Percentiles rank a stretch among this genome's conserved stretches.
Evolutionary conservation across 129 eudicot species (phyloP).

Genomic region (Silybum marianum): DNA sequence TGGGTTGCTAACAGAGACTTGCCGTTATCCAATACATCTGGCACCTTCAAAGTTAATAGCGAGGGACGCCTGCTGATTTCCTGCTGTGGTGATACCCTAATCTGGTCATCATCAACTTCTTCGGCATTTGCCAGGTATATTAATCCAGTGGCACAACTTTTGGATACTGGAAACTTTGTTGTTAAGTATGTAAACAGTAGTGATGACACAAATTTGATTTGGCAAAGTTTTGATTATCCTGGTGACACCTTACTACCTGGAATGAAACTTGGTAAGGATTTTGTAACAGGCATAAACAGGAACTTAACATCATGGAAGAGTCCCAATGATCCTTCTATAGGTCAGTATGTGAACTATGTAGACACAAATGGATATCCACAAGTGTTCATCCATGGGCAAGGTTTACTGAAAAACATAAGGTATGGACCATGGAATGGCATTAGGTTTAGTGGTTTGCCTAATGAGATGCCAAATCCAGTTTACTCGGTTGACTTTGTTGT

Average conservation of each 20-base stretch:
- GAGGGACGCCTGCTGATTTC: neutral
- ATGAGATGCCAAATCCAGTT: neutral
- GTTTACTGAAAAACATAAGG: neutral
- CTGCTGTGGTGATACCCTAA: neutral
- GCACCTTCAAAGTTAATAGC: neutral
- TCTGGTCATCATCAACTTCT: neutral
- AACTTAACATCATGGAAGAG: neutral
- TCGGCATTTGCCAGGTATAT: neutral
- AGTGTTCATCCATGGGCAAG: neutral
- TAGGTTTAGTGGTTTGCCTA: neutral
- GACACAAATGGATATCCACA: neutral
- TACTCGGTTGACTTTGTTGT: neutral
- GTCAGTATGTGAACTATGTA: neutral
- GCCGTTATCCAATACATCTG: neutral
- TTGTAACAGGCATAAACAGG: neutral
- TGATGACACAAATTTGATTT: neutral
- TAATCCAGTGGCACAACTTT: neutral
- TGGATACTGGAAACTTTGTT: neutral
- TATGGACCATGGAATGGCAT: neutral
- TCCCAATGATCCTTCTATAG: neutral
- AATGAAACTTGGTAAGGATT: neutral
- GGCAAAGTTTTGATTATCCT: conserved; percentile 3
- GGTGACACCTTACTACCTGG: neutral
- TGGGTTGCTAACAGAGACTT: neutral
- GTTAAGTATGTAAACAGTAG: neutral